Evolutionary conservation across 108 stramenopile species (phyloP).

Genomic region (Epithemia pelagica): DNA sequence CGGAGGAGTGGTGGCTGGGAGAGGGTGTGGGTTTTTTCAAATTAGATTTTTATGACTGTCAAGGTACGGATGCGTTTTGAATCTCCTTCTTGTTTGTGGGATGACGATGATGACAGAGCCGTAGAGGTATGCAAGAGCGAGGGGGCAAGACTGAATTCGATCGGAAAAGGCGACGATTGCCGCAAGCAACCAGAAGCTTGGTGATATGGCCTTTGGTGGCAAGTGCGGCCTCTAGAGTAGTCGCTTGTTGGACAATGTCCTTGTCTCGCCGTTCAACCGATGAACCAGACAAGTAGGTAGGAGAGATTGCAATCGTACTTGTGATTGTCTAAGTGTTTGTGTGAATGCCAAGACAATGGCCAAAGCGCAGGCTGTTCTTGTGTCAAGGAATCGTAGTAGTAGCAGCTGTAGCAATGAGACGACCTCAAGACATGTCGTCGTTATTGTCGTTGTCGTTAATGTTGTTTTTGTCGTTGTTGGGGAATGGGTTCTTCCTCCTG

Average conservation of each 20-base stretch:
- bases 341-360: background rate
- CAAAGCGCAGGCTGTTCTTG: background rate
- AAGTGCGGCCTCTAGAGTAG: too few species aligned
- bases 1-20: background rate
- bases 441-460: background rate
- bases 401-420: background rate
- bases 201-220: too few species aligned
- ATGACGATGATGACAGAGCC: too few species aligned
- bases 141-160: too few species aligned
- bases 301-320: background rate
- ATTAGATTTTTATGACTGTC: too few species aligned
- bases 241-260: background rate
- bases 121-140: too few species aligned
- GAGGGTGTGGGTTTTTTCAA: too few species aligned
- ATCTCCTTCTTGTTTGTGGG: background rate
- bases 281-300: too few species aligned
- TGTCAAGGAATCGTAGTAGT: too few species aligned
- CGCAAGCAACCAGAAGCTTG: too few species aligned
- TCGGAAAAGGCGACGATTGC: too few species aligned
- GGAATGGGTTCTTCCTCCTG: background rate
- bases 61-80: background rate
- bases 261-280: background rate
- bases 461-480: background rate
- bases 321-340: background rate
- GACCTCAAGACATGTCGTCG: background rate